Base-by-base conservation (phyloP, 2,329 filamentous ascomycete species). In the Aspergillus sergii region DNA sequence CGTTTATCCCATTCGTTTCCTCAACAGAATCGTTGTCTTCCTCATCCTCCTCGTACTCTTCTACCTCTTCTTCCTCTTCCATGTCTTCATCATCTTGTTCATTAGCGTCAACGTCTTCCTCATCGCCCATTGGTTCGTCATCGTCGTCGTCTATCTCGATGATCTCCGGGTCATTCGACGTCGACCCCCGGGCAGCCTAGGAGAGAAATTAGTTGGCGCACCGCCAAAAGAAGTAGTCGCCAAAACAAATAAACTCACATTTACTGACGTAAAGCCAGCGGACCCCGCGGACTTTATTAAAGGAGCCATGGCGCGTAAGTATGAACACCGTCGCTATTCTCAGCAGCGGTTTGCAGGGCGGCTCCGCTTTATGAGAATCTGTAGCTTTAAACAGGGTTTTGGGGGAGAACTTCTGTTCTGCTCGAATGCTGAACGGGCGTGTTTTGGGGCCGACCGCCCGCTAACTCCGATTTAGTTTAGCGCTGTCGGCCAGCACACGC, bases 61-160 rank as follows among this genome's bases (percentile, higher is more conserved):
- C 73, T 12, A 70, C 68, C 50, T 75, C 71, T 8, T 36, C 34
- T 32, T 71, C 66, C n/a, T 68, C 66, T 34, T 74, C 71, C 57
- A 70, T 68, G 19, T 73, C 71, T 50, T 75, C 72, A 28, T 75
- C 72, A 41, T 71, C 73, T 9, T 71, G 68, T 36, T 72, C 71
- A 16, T 66, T 69, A 14, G 71, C 67, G 36, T 74, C 69, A 45
- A 69, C 68, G 10, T 71, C 71, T 48, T 73, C 71, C 21, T 76
- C 71, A n/a, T 75, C 72, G 5, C 72, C 69, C 63, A 73, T 70
- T 19, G 64, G 59, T 55, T 71, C 73, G 8, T 75, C 73, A 28
- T 76, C 75, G 43, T 74, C 73, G 34, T 78, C 75, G 46, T 78
- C 75, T 50, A 80, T 78, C 60, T 74, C 77, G 65, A 80, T 79